Conservation (phyloP, 2,329 filamentous ascomycete species). For the Verticillium dahliae region DNA sequence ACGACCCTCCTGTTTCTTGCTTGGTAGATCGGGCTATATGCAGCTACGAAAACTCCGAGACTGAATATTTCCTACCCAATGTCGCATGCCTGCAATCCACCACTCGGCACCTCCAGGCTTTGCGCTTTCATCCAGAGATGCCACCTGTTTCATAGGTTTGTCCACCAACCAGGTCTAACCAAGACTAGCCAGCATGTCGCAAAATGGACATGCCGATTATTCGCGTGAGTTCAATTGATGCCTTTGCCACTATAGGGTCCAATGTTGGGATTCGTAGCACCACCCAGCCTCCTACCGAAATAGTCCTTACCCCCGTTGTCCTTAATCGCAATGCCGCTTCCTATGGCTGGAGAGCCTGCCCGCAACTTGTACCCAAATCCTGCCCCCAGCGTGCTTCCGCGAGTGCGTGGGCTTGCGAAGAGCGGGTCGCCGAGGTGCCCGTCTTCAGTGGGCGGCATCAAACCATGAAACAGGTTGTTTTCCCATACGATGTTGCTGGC, state of each 20-base stretch:
- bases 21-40: no score
- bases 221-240: background rate
- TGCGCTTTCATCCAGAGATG: no score
- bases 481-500: slow-evolving; percentile 12
- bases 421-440: slow-evolving; percentile 11
- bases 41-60: no score
- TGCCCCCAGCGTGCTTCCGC: slow-evolving; percentile 4
- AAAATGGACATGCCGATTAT: no score
- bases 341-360: slow-evolving; percentile 11
- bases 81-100: no score
- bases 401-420: slow-evolving; percentile 10
- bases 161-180: no score
- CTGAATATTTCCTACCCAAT: no score
- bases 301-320: slow-evolving; percentile 14
- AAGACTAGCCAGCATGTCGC: no score
- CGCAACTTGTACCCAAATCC: slow-evolving; percentile 12
- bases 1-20: no score
- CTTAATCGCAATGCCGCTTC: slow-evolving; percentile 9
- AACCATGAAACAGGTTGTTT: slow-evolving; percentile 15
- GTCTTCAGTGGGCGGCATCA: slow-evolving; percentile 8
- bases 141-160: no score
- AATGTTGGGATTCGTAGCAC: slow-evolving; percentile 9
- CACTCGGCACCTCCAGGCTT: no score
- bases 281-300: slow-evolving; percentile 12
- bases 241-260: slow-evolving; percentile 14